These are phyloP conservation scores for Rutstroemia sp. DNA, from an alignment of 2,329 filamentous ascomycete species.

Conservation along the genomic window DNA sequence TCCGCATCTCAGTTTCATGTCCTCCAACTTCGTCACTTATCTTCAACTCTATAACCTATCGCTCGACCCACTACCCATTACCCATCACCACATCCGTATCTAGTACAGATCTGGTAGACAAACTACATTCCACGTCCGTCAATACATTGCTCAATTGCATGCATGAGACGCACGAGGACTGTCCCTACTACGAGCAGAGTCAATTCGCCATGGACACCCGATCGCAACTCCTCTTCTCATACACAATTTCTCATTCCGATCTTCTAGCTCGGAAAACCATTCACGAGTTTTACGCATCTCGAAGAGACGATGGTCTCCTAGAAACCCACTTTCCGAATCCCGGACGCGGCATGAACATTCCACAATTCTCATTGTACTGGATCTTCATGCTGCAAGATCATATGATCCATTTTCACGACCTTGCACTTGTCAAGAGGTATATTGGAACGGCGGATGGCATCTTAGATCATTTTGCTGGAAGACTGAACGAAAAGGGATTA, in stretches of 20 bases:
- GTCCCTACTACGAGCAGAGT: conserved; percentile 32
- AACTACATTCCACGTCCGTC: conserved; percentile 7
- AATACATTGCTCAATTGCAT: conserved; percentile 12
- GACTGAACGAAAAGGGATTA: neutral
- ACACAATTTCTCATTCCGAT: conserved; percentile 28
- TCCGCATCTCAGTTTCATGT: neutral
- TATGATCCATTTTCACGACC: neutral
- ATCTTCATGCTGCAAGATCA: conserved; percentile 1
- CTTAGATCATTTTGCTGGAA: neutral
- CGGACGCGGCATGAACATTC: neutral
- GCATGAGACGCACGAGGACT: conserved; percentile 29
- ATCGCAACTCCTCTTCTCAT: conserved; percentile 28
- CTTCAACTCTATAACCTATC: neutral
- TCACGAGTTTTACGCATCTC: neutral
- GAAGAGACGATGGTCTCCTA: conserved; percentile 19
- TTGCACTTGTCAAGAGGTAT: neutral
- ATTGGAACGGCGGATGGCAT: neutral
- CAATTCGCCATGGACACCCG: conserved; percentile 27
- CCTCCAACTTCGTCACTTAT: neutral
- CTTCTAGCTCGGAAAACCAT: conserved; percentile 30
- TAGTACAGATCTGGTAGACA: neutral
- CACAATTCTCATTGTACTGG: neutral
- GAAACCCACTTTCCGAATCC: conserved; percentile 29
- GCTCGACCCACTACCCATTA: neutral
- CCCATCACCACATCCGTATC: neutral